Percentiles rank a stretch among this genome's conserved stretches.
These are phyloP conservation scores for Cladosporium sp. DNA, from an alignment of 2,329 filamentous ascomycete genomes.

Conservation along the genomic window DNA sequence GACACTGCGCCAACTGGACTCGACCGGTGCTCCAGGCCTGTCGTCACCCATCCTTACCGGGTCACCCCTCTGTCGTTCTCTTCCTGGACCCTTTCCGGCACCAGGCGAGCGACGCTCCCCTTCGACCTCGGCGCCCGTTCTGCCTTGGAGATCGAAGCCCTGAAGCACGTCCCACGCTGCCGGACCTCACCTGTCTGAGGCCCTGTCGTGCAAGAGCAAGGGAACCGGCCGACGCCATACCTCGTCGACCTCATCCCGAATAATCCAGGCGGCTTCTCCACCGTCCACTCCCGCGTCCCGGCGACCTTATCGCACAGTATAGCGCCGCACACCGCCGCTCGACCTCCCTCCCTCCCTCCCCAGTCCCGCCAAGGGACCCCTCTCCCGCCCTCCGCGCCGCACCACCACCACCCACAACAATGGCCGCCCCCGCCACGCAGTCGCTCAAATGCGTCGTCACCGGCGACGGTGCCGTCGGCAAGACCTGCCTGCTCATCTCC, in stretches of 20 bases:
- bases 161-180: conserved; percentile 6
- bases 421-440: conserved; percentile 34
- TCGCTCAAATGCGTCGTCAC: conserved; percentile 83
- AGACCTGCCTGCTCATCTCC: conserved; percentile 98
- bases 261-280: background rate
- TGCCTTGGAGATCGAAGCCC: background rate
- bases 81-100: background rate
- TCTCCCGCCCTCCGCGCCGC: background rate
- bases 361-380: conserved; percentile 1
- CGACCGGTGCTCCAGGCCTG: background rate
- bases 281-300: background rate
- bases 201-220: conserved; percentile 3
- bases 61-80: background rate
- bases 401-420: conserved; percentile 3
- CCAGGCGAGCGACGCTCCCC: background rate
- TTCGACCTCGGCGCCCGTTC: background rate
- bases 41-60: background rate
- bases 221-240: conserved; percentile 1
- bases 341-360: background rate
- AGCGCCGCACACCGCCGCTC: background rate
- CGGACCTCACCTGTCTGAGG: conserved; percentile 2
- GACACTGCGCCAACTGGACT: conserved; percentile 9
- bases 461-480: conserved; percentile 97
- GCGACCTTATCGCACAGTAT: conserved; percentile 3
- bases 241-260: background rate